phyloP scores from a whole-genome alignment of 2,329 filamentous ascomycete species.

The Hymenoscyphus albidus region DNA sequence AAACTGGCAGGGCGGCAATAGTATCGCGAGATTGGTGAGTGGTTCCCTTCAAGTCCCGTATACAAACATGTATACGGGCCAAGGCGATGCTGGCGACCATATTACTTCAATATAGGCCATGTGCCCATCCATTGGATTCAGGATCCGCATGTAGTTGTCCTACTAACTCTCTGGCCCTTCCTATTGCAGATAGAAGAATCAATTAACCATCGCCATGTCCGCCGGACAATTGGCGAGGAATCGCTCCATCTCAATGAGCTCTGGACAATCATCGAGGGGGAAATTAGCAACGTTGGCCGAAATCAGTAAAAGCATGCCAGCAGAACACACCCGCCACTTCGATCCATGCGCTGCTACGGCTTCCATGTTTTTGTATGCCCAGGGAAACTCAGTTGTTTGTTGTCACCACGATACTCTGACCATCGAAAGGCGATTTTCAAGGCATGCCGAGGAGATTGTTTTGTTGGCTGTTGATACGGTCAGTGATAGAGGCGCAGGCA shows the following conservation, averaged over 20 bases:
- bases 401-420: conserved; percentile 89
- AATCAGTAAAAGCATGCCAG: conserved; percentile 46
- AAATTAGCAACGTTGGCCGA: conserved; percentile 46
- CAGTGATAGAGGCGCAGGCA: conserved; percentile 79
- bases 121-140: conserved; percentile 25
- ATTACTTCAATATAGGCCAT: conserved; percentile 19
- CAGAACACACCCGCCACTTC: conserved; percentile 55
- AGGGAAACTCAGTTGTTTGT: conserved; percentile 78
- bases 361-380: conserved; percentile 83
- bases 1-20: conserved; percentile 31
- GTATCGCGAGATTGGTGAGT: conserved; percentile 32
- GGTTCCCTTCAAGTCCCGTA: conserved; percentile 9
- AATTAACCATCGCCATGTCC: conserved; percentile 50
- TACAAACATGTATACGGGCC: conserved; percentile 19
- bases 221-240: conserved; percentile 52
- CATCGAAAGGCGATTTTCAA: conserved; percentile 80
- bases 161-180: conserved; percentile 31
- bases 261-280: conserved; percentile 46
- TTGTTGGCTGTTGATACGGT: conserved; percentile 87
- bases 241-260: conserved; percentile 56
- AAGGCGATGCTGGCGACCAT: conserved; percentile 18
- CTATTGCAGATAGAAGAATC: conserved; percentile 28
- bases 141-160: conserved; percentile 28
- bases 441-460: conserved; percentile 77
- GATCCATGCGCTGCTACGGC: conserved; percentile 88